Conservation (phyloP, 441 rosid genomes). For the Hypseocharis bilobata region DNA sequence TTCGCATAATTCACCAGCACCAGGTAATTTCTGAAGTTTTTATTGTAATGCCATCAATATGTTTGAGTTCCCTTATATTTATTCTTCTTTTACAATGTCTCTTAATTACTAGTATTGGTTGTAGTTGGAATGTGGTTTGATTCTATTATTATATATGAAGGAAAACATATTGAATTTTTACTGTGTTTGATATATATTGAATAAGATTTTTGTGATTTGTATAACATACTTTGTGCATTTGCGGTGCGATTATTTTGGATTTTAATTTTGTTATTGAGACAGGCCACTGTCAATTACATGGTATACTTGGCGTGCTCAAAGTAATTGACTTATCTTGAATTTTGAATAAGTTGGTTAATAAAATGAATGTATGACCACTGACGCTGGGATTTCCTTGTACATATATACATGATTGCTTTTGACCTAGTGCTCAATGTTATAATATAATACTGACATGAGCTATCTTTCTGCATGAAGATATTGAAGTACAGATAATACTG, state of each 20-base stretch:
- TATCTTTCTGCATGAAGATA: neutral
- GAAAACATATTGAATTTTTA: too few species aligned
- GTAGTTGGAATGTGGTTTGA: too few species aligned
- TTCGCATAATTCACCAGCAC: conserved; percentile 88
- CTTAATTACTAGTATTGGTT: neutral
- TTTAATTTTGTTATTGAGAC: neutral
- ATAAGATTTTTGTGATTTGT: too few species aligned
- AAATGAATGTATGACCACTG: neutral
- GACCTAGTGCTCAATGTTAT: neutral
- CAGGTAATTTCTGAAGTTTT: conserved; percentile 49
- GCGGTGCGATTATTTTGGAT: neutral
- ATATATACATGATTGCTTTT: too few species aligned
- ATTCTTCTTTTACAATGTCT: neutral
- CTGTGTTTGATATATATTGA: too few species aligned
- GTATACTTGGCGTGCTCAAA: neutral
- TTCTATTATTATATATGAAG: too few species aligned
- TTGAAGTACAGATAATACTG: neutral
- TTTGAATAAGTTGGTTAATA: too few species aligned
- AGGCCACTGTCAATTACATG: neutral
- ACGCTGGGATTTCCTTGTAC: neutral
- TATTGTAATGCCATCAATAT: neutral
- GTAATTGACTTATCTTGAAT: too few species aligned
- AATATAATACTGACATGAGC: neutral
- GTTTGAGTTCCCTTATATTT: neutral
- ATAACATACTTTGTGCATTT: too few species aligned